Base-by-base conservation (phyloP, 2,329 filamentous ascomycete species). In the Pestalotiopsis fici region DNA sequence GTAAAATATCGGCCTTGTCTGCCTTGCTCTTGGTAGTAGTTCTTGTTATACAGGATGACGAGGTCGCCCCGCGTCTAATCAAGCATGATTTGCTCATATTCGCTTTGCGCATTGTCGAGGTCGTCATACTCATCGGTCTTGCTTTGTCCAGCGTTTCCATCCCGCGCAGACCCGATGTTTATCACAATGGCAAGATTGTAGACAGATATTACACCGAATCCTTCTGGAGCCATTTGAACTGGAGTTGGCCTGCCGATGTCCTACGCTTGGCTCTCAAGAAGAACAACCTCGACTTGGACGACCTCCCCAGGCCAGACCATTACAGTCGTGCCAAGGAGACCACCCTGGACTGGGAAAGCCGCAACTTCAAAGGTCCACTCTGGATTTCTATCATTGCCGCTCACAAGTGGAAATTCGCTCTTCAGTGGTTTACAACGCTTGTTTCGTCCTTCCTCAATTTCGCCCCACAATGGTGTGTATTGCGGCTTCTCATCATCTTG, bases 91-190 rank as follows among this genome's bases (percentile, higher is more conserved):
- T 72, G 23, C 66, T 72, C 3, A 76, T 82, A 21, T 80, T 86
- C 31, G 76, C 78, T 1, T 78, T 90, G 15, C 83, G 88, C 39
- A 74, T 83, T 1, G 77, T 80, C 2, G 86, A 89, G 66, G 74
- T 88, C 23, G 77, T 75, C 9, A 75, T 81, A 12, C 76, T 81
- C 15, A 35, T 88, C n/a, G 73, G 78, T n/a, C 78, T 88, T 21
- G 78, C 80, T 15, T 70, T 86, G 57, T 78, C 82, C 18, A 85
- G 85, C 70, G 69, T 91, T 13, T 83, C 85, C 1, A 80, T 94
- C 15, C 91, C 90, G 3, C 86, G 92, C 56, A 85, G 92, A 12
- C 92, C 92, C 3, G 83, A 90, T 65, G 88, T 94, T 21, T 93
- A 84, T 73, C 81, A 85, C 72, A 69, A 89, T 50, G 88, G 83